Base-by-base conservation (phyloP, 1,139 yeast species). In the Wickerhamiella pararugosa region DNA sequence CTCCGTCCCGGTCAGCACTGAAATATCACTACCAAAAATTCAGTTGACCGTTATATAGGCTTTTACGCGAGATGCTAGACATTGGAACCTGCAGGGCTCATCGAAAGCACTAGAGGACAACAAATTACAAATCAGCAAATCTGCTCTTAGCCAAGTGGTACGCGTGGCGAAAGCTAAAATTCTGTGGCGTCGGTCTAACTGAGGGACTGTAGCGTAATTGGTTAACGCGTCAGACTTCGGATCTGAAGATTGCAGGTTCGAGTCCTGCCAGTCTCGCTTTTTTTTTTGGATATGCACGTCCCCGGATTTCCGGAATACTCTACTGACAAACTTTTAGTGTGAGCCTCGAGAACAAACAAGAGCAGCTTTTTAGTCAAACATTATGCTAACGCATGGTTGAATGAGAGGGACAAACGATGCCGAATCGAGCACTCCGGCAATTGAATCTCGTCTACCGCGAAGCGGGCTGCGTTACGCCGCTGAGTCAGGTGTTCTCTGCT, bases 171-270 rank as follows among this genome's bases (percentile, higher is more conserved):
- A 15, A 15, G 21, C 21, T 15, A 3, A 15, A 3, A 15, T 15
- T 15, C 21, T 15, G 21, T 15, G 21, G 21, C 21, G 21, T 15
- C 21, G 21, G 21, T 15, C 21, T 34, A 35, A 25, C 26, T 34
- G 28, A 29, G 44, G 30, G 37, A 32, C 70, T 25, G 67, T 61
- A 43, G 71, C 74, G 32, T 72, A 57, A 48, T 73, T 77, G 1
- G 53, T 52, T 4, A 69, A 45, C 38, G 67, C 65, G 3, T 51
- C 45, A 2, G 69, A 52, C 3, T 50, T 35, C 28, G 47, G 46
- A 7, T 52, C 41, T 5, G 45, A 46, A 1, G 38, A 29, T 1
- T 48, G 43, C 27, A 36, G 29, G 5, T 62, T 60, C 26, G 58
- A 40, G 40, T 31, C 46, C 43, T 69, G 48, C 1, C 66, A 54